Percentiles rank a stretch among this genome's conserved stretches.
Conservation (phyloP, 2,329 filamentous ascomycete species). For the Incumbomyces delicatus region DNA sequence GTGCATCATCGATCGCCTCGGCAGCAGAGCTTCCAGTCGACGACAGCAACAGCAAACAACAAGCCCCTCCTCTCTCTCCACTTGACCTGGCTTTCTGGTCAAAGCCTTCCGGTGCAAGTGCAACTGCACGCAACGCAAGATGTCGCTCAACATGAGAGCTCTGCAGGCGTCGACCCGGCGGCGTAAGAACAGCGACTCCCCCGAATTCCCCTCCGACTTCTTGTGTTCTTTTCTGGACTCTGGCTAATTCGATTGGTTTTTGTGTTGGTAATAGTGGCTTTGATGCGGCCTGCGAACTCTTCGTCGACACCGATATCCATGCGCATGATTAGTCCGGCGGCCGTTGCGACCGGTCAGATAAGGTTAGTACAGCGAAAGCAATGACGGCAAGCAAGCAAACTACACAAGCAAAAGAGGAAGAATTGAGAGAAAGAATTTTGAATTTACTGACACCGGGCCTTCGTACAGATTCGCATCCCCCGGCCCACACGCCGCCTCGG, state of each 20-base stretch:
- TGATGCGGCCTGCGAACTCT: conserved; percentile 28
- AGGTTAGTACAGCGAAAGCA: conserved; percentile 32
- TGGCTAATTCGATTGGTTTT: too few species aligned
- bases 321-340: conserved; percentile 34
- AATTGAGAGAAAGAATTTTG: neutral
- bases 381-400: neutral
- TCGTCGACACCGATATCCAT: conserved; percentile 21
- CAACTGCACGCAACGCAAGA: neutral
- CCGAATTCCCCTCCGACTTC: too few species aligned
- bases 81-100: too few species aligned
- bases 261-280: conserved; percentile 39
- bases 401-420: neutral
- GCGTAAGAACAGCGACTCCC: too few species aligned
- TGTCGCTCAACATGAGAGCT: conserved; percentile 33
- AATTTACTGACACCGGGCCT: neutral
- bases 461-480: neutral
- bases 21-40: too few species aligned
- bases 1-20: too few species aligned
- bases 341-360: conserved; percentile 34
- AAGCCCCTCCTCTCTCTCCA: too few species aligned
- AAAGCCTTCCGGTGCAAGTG: too few species aligned
- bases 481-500: conserved; percentile 16
- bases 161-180: conserved; percentile 39
- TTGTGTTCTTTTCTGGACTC: too few species aligned
- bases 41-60: too few species aligned